Base-by-base conservation (phyloP, 495 filamentous ascomycete species). In the Evernia prunastri region DNA sequence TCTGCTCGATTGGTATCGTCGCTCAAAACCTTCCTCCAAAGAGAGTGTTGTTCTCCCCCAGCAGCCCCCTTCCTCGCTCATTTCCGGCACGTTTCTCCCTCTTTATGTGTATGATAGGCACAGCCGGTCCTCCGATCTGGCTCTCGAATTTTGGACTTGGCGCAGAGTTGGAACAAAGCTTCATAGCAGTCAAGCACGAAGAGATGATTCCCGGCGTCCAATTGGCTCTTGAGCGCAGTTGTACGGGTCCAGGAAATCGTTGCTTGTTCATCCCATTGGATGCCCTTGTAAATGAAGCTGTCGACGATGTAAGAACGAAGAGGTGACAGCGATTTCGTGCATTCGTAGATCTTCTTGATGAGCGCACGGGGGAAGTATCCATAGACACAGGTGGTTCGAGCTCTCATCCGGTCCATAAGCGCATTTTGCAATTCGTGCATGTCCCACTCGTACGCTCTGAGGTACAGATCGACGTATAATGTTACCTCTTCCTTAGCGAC, bases 171-270 rank as follows among this genome's bases (percentile, higher is more conserved):
- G 4, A 33, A 43, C n/a, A 56, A 18, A 1, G 51, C 61, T 20
- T 61, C 53, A 57, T 23, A 54, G 45, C 25, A 39, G 1, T 67
- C 66, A 17, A 64, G 25, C n/a, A 64, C 36, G 47, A 67, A 67
- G 0, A 33, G 27, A 18, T 42, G 1, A 18, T 64, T 64, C 0
- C 36, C 53, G 2, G 4, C 18, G 5, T 49, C 39, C 2, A 63
- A 7, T 3, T 60, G 47, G 11, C 13, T 33, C n/a, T 56, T 40
- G 49, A 66, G 61, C 27, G 33, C 42, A 23, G 20, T n/a, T n/a
- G 18, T 49, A 4, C 59, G 17, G 15, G 42, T 53, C n/a, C 13
- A 49, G 23, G 42, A 23, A 31, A 25, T 15, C 20, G n/a, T 15
- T 1, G 25, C 4, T 4, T 40, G 20, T n/a, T n/a, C 11, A 25